phyloP scores from a whole-genome alignment of 2,329 filamentous ascomycete genomes.

The Xylaria digitata region DNA sequence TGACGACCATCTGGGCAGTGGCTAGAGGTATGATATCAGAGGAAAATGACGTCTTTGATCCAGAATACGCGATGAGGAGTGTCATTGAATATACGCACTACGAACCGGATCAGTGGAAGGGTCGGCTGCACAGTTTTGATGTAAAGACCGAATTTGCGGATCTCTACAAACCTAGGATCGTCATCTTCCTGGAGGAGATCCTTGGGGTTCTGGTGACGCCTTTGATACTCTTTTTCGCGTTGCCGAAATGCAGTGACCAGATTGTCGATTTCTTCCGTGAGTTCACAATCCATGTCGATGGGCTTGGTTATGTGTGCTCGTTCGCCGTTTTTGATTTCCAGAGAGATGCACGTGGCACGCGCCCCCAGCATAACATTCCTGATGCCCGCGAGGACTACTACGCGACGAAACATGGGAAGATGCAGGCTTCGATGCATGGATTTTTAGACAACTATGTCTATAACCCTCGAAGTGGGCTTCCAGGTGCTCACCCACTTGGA shows the following conservation, averaged over 20 bases:
- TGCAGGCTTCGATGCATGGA: conserved; percentile 96
- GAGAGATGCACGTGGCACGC: conserved; percentile 70
- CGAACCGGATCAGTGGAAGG: conserved; percentile 88
- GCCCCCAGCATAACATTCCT: conserved; percentile 55
- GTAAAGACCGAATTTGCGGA: conserved; percentile 90
- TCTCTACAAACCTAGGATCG: conserved; percentile 90
- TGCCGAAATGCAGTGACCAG: conserved; percentile 89
- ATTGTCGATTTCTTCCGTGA: conserved; percentile 98
- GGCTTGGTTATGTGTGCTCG: conserved; percentile 94
- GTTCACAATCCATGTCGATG: conserved; percentile 96
- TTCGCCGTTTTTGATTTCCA: conserved; percentile 98
- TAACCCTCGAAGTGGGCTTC: conserved; percentile 75
- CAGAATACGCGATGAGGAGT: conserved; percentile 86
- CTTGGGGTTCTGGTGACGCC: conserved; percentile 93
- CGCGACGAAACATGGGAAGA: conserved; percentile 94
- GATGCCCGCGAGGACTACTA: conserved; percentile 93
- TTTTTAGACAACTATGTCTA: conserved; percentile 93
- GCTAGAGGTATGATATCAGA: conserved; percentile 86
- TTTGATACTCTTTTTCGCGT: conserved; percentile 84
- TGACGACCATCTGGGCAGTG: conserved; percentile 84
- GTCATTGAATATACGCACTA: conserved; percentile 96
- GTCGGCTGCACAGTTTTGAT: conserved; percentile 90
- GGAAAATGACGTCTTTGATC: conserved; percentile 90
- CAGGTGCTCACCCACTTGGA: conserved; percentile 64
- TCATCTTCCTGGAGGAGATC: conserved; percentile 93